Evolutionary conservation across 768 basidiomycete genomes (phyloP), one percentile per base, ranked within the genome.

Genomic region (Nidularia sp.): DNA sequence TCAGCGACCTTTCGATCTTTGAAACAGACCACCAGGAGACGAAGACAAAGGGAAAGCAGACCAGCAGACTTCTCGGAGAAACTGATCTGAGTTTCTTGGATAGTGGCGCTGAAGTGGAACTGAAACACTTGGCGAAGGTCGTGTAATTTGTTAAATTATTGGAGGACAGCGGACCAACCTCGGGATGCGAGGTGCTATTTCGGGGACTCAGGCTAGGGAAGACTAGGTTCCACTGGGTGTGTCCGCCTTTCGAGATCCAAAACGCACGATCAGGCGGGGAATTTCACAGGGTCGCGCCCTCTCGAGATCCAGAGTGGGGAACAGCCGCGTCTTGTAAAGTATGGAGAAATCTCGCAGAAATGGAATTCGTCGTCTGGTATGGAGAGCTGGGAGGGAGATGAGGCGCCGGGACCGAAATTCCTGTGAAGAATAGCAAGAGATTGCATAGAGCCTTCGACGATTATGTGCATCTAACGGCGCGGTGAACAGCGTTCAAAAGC

Each of bases 291-390:
- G 53, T 55, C 53, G 45, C 43, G 34, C 45, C 42, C 31, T 31
- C 44, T 44, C 53, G 56, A 46, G 52, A 55, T 53, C 43, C 41
- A 42, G 51, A 45, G 45, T 22, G 18, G 31, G 13, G 31, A 31
- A 8, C 31, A 48, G 9, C 9, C 8, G 31, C 31, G n/a, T n/a
- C 35, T 52, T 32, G 50, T n/a, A 39, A 39, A 41, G 29, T 41
- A 54, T 55, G 62, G 61, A 64, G 61, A 69, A 70, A 65, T 55
- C 53, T 69, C 68, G 69, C 63, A n/a, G 62, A 68, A 69, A 66
- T n/a, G n/a, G n/a, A n/a, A n/a, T n/a, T n/a, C n/a, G n/a, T n/a
- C n/a, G n/a, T n/a, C n/a, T n/a, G n/a, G n/a, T n/a, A n/a, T n/a
- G n/a, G n/a, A n/a, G n/a, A n/a, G n/a, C n/a, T n/a, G n/a, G n/a